Conservation (phyloP, 1,284 basidiomycete species). For the Coniophora puteana region DNA sequence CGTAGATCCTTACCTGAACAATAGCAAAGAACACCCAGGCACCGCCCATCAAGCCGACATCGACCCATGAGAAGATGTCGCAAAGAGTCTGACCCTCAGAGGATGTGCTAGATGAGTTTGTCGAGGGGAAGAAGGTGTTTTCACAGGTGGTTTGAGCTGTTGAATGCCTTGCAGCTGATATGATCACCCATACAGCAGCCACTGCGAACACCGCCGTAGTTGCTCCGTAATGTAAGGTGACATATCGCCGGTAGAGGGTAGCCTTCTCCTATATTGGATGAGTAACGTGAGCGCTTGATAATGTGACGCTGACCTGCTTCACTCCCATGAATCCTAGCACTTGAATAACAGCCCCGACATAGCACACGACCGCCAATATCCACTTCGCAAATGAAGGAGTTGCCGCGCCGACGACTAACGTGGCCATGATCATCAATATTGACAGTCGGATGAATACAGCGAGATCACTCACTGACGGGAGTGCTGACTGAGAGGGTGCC, state of each 20-base stretch:
- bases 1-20: constrained; percentile 53
- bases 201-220: constrained; percentile 65
- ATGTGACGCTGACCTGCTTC: constrained; percentile 49
- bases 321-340: constrained; percentile 82
- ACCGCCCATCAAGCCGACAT: constrained; percentile 86
- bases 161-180: constrained; percentile 73
- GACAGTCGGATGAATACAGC: constrained; percentile 4
- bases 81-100: constrained; percentile 70
- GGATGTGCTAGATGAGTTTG: constrained; percentile 31
- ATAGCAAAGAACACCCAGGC: constrained; percentile 77
- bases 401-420: constrained; percentile 78
- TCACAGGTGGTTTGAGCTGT: constrained; percentile 68
- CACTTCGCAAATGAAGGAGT: constrained; percentile 72
- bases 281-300: constrained; percentile 5
- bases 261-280: constrained; percentile 62
- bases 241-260: constrained; percentile 72
- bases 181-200: constrained; percentile 75
- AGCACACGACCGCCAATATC: constrained; percentile 74
- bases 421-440: constrained; percentile 10
- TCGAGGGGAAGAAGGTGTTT: constrained; percentile 49
- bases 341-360: constrained; percentile 70
- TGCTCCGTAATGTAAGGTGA: constrained; percentile 61
- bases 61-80: constrained; percentile 86
- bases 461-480: constrained; percentile 57
- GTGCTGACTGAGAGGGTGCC: constrained; percentile 79